A percentile compares a stretch with the other conserved stretches of the same genome.
Evolutionary conservation across 345 rosid species (phyloP).

Genomic region (Syzygium aromaticum): DNA sequence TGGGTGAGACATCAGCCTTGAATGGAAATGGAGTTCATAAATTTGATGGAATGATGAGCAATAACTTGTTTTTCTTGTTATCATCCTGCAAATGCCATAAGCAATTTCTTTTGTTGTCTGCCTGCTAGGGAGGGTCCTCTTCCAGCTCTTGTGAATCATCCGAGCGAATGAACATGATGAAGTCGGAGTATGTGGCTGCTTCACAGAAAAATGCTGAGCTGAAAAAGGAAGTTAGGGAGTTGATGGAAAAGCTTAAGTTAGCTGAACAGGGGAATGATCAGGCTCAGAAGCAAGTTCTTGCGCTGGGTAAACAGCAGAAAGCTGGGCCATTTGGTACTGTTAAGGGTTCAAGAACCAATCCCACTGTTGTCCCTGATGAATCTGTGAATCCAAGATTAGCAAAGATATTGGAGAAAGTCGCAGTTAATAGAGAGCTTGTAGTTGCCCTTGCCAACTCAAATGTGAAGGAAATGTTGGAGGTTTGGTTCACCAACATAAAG

Average conservation of each 20-base stretch:
- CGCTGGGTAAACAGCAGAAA: conserved; percentile 26
- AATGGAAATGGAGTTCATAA: not conserved
- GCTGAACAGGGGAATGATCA: conserved; percentile 34
- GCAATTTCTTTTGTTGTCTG: not conserved
- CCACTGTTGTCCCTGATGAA: conserved; percentile 33
- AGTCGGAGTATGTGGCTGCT: conserved; percentile 15
- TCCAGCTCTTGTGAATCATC: conserved; percentile 19
- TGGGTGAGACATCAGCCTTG: not conserved
- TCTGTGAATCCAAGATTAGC: conserved; percentile 36
- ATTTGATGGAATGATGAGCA: not conserved
- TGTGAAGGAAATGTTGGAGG: conserved; percentile 30
- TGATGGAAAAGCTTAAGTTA: conserved; percentile 27
- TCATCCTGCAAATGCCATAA: not conserved
- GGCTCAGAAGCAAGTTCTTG: conserved; percentile 29
- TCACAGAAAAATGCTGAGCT: conserved; percentile 25
- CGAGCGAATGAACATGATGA: conserved; percentile 24
- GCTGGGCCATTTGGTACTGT: conserved; percentile 40
- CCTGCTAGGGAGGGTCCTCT: conserved; percentile 4
- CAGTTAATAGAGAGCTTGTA: conserved; percentile 25
- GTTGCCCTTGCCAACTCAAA: conserved; percentile 49
- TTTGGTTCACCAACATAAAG: conserved; percentile 45
- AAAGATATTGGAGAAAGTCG: conserved; percentile 21
- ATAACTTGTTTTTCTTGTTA: not conserved
- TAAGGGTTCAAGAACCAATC: conserved; percentile 34
- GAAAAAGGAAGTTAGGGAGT: conserved; percentile 24